Percentiles rank a stretch among this genome's conserved stretches.
Evolutionary conservation across 148 eudicot species (phyloP).

Genomic region (Cornus suecica): DNA sequence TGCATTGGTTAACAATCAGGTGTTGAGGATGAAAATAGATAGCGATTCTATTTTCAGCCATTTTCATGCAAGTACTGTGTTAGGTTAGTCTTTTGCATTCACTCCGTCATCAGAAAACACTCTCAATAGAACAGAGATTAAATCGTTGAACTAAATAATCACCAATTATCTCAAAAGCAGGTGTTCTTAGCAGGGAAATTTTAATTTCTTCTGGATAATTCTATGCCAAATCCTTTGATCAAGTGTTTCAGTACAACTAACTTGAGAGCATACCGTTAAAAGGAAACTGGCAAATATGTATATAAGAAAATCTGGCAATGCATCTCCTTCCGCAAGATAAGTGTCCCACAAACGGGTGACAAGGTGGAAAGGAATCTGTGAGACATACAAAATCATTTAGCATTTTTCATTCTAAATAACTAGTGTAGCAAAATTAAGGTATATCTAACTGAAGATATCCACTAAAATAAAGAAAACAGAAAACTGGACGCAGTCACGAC

Average conservation of each 20-base stretch:
- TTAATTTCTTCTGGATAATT: background rate
- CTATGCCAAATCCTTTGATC: background rate
- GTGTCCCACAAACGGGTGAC: conserved; percentile 99
- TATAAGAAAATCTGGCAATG: conserved; percentile 94
- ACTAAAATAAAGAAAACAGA: background rate
- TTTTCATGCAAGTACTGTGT: too few relatives aligned
- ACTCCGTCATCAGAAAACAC: too few relatives aligned
- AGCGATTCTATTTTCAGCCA: too few relatives aligned
- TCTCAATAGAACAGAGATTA: too few relatives aligned
- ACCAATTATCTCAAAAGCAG: background rate
- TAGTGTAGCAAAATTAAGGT: background rate
- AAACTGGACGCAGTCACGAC: background rate
- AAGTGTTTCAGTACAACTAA: background rate
- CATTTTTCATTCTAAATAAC: background rate
- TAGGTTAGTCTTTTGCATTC: too few relatives aligned
- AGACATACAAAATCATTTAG: background rate
- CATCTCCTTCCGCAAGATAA: conserved; percentile 99
- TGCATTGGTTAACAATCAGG: too few relatives aligned
- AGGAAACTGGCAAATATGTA: conserved; percentile 96
- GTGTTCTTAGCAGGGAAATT: background rate
- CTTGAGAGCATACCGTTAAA: conserved; percentile 50
- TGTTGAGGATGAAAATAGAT: too few relatives aligned
- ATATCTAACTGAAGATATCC: background rate
- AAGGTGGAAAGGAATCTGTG: conserved; percentile 90
- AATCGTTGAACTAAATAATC: too few relatives aligned